A percentile compares a stretch with the other conserved stretches of the same genome.
Evolutionary conservation across 1,284 basidiomycete genomes (phyloP).

Genomic region (Mycena citricolor): DNA sequence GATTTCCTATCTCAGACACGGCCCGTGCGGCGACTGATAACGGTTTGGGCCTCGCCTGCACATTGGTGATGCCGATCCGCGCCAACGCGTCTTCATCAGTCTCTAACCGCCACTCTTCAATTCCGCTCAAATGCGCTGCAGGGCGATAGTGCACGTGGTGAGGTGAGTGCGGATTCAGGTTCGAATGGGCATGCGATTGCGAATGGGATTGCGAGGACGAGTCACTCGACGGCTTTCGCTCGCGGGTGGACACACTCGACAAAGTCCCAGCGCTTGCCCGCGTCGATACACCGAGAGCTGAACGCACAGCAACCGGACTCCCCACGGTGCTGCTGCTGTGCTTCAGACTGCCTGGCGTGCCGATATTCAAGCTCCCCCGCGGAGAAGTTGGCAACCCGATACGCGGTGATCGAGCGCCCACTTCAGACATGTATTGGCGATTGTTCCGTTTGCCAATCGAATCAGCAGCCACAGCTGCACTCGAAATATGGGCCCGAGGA

Average conservation of each 20-base stretch:
- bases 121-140: slow-evolving; percentile 9
- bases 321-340: slow-evolving; percentile 10
- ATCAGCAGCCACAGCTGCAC: too few species aligned
- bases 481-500: too few species aligned
- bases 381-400: too few species aligned
- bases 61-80: slow-evolving; percentile 3
- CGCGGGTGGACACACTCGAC: slow-evolving; percentile 13
- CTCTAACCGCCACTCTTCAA: slow-evolving; percentile 14
- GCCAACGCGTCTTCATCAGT: slow-evolving; percentile 1
- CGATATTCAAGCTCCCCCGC: too few species aligned
- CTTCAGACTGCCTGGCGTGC: too few species aligned
- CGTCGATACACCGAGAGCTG: slow-evolving; percentile 9
- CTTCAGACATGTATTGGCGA: slow-evolving; percentile 20
- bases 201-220: slow-evolving; percentile 13
- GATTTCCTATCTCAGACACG: background rate
- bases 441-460: slow-evolving; percentile 2
- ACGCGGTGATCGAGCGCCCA: too few species aligned
- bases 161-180: too few species aligned
- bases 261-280: slow-evolving; percentile 9
- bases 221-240: slow-evolving; percentile 16
- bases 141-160: too few species aligned
- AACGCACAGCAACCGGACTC: slow-evolving; percentile 2
- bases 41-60: slow-evolving; percentile 5
- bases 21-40: background rate
- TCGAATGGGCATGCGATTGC: too few species aligned